A percentile compares a stretch with the other conserved stretches of the same genome.
phyloP scores from a whole-genome alignment of 2,329 filamentous ascomycete genomes.

The Ilyonectria destructans region DNA sequence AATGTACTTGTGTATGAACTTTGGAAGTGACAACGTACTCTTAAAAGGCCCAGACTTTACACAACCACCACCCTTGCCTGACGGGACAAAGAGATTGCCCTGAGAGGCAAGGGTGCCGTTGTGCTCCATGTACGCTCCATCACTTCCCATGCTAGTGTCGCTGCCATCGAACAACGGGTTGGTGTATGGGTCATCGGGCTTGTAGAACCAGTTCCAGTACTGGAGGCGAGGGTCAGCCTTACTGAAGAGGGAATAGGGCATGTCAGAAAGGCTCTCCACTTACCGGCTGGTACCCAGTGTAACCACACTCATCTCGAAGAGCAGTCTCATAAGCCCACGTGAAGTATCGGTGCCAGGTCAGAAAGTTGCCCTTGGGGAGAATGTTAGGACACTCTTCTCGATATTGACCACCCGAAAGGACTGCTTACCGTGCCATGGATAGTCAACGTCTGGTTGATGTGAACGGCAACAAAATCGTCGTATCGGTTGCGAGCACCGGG shows the following conservation, averaged over 20 bases:
- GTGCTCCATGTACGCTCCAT: conserved; percentile 51
- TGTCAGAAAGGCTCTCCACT: background rate
- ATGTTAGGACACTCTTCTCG: background rate
- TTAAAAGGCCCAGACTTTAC: conserved; percentile 27
- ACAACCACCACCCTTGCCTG: conserved; percentile 43
- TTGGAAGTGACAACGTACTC: conserved; percentile 40
- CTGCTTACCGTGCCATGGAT: conserved; percentile 57
- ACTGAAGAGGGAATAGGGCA: background rate
- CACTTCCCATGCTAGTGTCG: conserved; percentile 62
- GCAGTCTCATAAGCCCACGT: conserved; percentile 46
- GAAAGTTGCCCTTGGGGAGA: conserved; percentile 37
- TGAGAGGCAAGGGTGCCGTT: too few species aligned
- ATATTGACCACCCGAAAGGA: background rate
- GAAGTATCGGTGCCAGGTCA: conserved; percentile 49
- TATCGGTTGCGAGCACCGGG: conserved; percentile 61
- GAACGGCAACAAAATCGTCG: conserved; percentile 65
- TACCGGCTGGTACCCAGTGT: conserved; percentile 55
- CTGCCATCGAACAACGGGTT: conserved; percentile 65
- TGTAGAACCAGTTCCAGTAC: conserved; percentile 68
- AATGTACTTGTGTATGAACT: too few species aligned
- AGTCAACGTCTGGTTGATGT: conserved; percentile 62
- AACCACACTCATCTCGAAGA: conserved; percentile 48
- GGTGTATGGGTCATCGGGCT: conserved; percentile 63
- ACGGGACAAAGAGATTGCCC: conserved; percentile 46
- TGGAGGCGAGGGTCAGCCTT: conserved; percentile 27